These are phyloP conservation scores for Sporothrix variecibatus DNA, from an alignment of 2,329 filamentous ascomycete genomes.

Conservation along the genomic window DNA sequence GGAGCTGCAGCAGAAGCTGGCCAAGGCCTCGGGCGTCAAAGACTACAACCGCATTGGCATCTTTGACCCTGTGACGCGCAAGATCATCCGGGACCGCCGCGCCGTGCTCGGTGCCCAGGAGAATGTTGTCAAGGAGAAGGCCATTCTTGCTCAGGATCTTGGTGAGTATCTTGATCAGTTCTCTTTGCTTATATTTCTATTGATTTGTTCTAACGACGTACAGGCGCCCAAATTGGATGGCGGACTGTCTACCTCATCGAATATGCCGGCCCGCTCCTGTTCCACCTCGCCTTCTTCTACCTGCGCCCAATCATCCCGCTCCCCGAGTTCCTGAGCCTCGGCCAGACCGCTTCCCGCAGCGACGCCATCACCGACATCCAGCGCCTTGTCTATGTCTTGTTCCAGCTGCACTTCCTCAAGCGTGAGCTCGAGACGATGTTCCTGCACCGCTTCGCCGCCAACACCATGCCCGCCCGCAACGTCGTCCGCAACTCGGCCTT, in stretches of 20 bases:
- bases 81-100: constrained; percentile 64
- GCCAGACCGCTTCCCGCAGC: constrained; percentile 41
- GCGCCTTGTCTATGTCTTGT: constrained; percentile 70
- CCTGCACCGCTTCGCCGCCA: constrained; percentile 90
- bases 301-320: constrained; percentile 71
- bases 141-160: constrained; percentile 88
- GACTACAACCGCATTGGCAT: constrained; percentile 65
- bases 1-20: constrained; percentile 59
- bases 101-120: constrained; percentile 53
- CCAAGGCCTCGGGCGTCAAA: constrained; percentile 51
- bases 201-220: too few relatives aligned
- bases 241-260: constrained; percentile 92
- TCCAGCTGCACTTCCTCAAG: constrained; percentile 86
- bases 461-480: constrained; percentile 88
- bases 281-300: constrained; percentile 74
- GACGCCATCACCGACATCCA: constrained; percentile 61
- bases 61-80: constrained; percentile 61
- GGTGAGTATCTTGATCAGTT: constrained; percentile 56
- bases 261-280: constrained; percentile 86
- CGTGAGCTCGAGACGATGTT: constrained; percentile 93
- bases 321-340: constrained; percentile 31
- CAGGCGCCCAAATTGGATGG: constrained; percentile 89
- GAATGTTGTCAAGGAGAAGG: constrained; percentile 51
- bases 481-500: constrained; percentile 94
- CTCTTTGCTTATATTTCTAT: too few relatives aligned